A percentile compares a stretch with the other conserved stretches of the same genome.
Evolutionary conservation across 2,329 filamentous ascomycete genomes (phyloP).

Genomic region (Aspergillus arachidicola): DNA sequence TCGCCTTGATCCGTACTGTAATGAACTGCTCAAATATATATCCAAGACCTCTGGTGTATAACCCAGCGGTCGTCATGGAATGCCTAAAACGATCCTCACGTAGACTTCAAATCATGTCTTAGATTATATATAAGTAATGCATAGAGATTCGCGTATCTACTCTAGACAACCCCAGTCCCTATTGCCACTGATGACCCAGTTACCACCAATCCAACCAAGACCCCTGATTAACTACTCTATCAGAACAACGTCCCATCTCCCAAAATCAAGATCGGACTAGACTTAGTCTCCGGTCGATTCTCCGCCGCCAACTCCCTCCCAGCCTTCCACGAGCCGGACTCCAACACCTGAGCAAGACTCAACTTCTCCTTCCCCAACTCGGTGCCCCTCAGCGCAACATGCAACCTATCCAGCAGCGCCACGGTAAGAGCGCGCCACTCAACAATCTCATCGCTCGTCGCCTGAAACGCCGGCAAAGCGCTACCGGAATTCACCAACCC

Average conservation of each 20-base stretch:
- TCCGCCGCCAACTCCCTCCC: conserved; percentile 42
- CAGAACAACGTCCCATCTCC: conserved; percentile 46
- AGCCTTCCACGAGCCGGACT: conserved; percentile 58
- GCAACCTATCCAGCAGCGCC: conserved; percentile 60
- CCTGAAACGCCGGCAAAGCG: conserved; percentile 54
- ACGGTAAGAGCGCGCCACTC: conserved; percentile 69
- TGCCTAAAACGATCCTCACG: background rate
- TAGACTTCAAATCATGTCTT: background rate
- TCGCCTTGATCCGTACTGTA: background rate
- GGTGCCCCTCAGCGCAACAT: conserved; percentile 49
- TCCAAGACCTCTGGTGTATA: background rate
- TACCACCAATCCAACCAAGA: background rate
- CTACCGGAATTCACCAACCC: conserved; percentile 50
- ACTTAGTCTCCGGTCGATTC: conserved; percentile 34
- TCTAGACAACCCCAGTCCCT: background rate
- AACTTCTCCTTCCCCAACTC: conserved; percentile 40
- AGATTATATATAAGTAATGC: background rate
- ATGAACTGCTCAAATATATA: background rate
- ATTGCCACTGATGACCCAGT: background rate
- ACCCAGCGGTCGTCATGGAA: background rate
- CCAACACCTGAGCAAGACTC: conserved; percentile 55
- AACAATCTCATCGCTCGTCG: conserved; percentile 63
- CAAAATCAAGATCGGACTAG: conserved; percentile 42
- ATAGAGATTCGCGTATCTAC: background rate
- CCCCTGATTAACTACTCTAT: background rate